A percentile compares a stretch with the other conserved stretches of the same genome.
phyloP scores from a whole-genome alignment of 2,329 filamentous ascomycete genomes.

The Sporothrix schenckii region DNA sequence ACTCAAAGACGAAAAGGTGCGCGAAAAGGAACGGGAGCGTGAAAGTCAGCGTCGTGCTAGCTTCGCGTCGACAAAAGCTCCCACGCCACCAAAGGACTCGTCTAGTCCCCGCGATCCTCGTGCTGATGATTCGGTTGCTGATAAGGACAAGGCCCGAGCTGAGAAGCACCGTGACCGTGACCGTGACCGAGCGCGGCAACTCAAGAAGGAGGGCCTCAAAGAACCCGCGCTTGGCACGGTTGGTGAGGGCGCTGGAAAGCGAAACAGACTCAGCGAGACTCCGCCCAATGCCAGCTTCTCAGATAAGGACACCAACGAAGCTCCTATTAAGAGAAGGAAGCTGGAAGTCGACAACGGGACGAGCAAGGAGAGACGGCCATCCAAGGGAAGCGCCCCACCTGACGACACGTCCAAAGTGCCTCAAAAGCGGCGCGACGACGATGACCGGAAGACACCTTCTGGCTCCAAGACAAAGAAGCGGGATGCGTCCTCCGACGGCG shows the following conservation, averaged over 20 bases:
- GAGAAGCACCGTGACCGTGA: conserved; percentile 64
- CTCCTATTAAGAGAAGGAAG: conserved; percentile 59
- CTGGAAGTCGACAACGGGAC: conserved; percentile 53
- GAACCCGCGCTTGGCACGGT: conserved; percentile 54
- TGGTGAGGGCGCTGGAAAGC: conserved; percentile 58
- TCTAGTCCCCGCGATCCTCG: conserved; percentile 56
- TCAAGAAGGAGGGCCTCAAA: conserved; percentile 64
- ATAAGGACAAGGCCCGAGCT: conserved; percentile 58
- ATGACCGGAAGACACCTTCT: conserved; percentile 44
- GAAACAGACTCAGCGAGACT: conserved; percentile 62
- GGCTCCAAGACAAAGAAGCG: conserved; percentile 47
- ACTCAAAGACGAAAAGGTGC: conserved; percentile 55
- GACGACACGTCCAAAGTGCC: conserved; percentile 43
- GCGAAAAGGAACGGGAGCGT: conserved; percentile 32
- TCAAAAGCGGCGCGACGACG: conserved; percentile 51
- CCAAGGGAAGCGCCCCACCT: conserved; percentile 49
- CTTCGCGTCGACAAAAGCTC: conserved; percentile 54
- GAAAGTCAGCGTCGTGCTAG: conserved; percentile 60
- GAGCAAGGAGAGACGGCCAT: conserved; percentile 52
- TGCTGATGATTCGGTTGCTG: conserved; percentile 51
- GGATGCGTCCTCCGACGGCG: conserved; percentile 43
- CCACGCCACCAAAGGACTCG: conserved; percentile 57
- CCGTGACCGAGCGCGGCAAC: conserved; percentile 62
- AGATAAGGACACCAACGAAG: conserved; percentile 58
- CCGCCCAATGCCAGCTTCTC: conserved; percentile 57